These are phyloP conservation scores for Stromatinia cepivora DNA, from an alignment of 2,329 filamentous ascomycete species.

Conservation along the genomic window DNA sequence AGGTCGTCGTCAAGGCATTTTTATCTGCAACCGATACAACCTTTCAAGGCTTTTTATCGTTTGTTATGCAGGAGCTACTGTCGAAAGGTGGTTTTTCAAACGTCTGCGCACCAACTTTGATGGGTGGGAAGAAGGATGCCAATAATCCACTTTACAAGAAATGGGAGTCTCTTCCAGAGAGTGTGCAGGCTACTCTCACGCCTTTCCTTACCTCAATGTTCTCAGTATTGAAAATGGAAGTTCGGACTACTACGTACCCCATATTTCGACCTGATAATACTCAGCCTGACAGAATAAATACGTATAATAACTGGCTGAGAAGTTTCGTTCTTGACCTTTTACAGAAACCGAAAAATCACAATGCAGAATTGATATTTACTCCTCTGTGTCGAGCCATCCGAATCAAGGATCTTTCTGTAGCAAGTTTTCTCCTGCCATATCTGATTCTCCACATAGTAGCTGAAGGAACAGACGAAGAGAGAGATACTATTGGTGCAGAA, in stretches of 20 bases:
- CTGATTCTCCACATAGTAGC: slow-evolving; percentile 80
- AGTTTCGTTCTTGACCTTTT: slow-evolving; percentile 80
- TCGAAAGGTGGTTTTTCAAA: slow-evolving; percentile 72
- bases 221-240: slow-evolving; percentile 61
- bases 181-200: slow-evolving; percentile 75
- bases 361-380: slow-evolving; percentile 75
- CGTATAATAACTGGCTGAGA: slow-evolving; percentile 80
- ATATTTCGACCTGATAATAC: slow-evolving; percentile 56
- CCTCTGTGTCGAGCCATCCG: slow-evolving; percentile 80
- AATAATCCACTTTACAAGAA: slow-evolving; percentile 65
- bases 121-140: slow-evolving; percentile 43
- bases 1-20: slow-evolving; percentile 89
- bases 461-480: slow-evolving; percentile 64
- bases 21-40: slow-evolving; percentile 84
- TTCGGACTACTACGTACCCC: slow-evolving; percentile 65
- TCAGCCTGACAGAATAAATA: slow-evolving; percentile 64
- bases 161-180: slow-evolving; percentile 77
- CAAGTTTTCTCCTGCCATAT: slow-evolving; percentile 87
- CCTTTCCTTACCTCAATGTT: slow-evolving; percentile 89
- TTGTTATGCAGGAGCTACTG: slow-evolving; percentile 89
- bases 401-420: slow-evolving; percentile 81
- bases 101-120: slow-evolving; percentile 43
- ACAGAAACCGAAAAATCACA: slow-evolving; percentile 71
- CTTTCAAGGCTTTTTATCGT: slow-evolving; percentile 88
- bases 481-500: slow-evolving; percentile 68